Evolutionary conservation across 2,329 filamentous ascomycete genomes (phyloP).

Genomic region (Xylariaceae sp.): DNA sequence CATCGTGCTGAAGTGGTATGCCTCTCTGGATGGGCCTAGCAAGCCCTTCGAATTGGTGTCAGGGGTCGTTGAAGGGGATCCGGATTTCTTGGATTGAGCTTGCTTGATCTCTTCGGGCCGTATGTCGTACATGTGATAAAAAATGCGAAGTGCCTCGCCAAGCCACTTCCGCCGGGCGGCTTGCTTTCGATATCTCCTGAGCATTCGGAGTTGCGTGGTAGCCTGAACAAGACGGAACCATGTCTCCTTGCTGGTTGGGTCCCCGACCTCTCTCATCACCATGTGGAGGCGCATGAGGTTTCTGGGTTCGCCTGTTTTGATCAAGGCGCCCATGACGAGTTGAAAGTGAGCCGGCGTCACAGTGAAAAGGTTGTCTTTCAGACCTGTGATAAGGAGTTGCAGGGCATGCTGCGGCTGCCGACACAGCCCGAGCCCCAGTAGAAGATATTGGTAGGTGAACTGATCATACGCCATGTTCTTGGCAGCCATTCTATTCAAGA

Average conservation of each 20-base stretch:
- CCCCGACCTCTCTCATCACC: constrained; percentile 40
- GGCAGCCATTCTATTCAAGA: constrained; percentile 48
- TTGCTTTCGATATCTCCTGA: constrained; percentile 33
- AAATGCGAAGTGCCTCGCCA: constrained; percentile 33
- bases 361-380: constrained; percentile 41
- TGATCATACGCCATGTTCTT: constrained; percentile 44
- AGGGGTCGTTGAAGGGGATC: background rate
- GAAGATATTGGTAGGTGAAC: constrained; percentile 47
- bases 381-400: constrained; percentile 42
- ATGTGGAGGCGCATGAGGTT: constrained; percentile 39
- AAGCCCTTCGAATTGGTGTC: background rate
- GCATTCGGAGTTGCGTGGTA: background rate
- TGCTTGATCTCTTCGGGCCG: constrained; percentile 4
- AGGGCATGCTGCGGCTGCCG: constrained; percentile 49
- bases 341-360: constrained; percentile 48
- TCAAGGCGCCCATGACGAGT: constrained; percentile 50
- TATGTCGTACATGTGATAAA: constrained; percentile 29
- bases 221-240: constrained; percentile 42
- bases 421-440: constrained; percentile 46
- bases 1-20: constrained; percentile 38
- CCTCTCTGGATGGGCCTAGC: constrained; percentile 7
- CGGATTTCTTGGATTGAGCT: too few species aligned
- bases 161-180: constrained; percentile 27
- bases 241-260: constrained; percentile 40
- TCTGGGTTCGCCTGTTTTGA: constrained; percentile 41